phyloP scores from a whole-genome alignment of 805 yeast species.

The Komagataella pseudopastoris region DNA sequence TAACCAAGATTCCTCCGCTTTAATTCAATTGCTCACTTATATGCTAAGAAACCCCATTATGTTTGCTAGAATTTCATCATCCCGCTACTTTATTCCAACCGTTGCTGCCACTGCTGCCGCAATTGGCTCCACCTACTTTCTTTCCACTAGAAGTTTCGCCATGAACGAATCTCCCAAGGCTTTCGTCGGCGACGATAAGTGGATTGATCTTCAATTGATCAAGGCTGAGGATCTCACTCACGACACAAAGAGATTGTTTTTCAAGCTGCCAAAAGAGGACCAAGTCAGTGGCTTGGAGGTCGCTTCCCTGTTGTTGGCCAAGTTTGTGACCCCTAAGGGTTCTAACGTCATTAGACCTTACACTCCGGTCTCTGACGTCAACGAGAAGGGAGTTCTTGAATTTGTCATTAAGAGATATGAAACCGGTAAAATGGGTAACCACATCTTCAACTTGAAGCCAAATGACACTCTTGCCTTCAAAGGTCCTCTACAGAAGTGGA shows the following conservation, averaged over 20 bases:
- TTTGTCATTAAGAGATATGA: slow-evolving; percentile 78
- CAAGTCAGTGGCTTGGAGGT: slow-evolving; percentile 62
- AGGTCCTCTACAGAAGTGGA: slow-evolving; percentile 90
- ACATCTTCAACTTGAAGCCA: slow-evolving; percentile 54
- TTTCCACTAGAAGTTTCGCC: slow-evolving; percentile 15
- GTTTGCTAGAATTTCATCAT: slow-evolving; percentile 9
- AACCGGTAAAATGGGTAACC: slow-evolving; percentile 81
- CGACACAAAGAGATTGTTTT: slow-evolving; percentile 57
- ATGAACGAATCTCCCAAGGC: slow-evolving; percentile 27
- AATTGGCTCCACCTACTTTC: slow-evolving; percentile 22
- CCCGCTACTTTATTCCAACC: slow-evolving; percentile 10
- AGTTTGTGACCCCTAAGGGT: slow-evolving; percentile 75
- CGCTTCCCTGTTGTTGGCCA: slow-evolving; percentile 74
- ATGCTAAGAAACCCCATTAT: not conserved
- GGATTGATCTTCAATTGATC: slow-evolving; percentile 55
- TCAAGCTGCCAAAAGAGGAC: slow-evolving; percentile 55
- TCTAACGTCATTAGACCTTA: slow-evolving; percentile 76
- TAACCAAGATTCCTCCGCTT: not conserved
- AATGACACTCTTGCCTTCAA: slow-evolving; percentile 81
- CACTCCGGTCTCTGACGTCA: slow-evolving; percentile 73
- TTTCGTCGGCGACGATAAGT: slow-evolving; percentile 50
- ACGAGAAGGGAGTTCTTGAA: slow-evolving; percentile 60
- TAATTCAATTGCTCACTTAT: not conserved
- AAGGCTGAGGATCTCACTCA: slow-evolving; percentile 34
- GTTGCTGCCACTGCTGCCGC: slow-evolving; percentile 36